phyloP scores from a whole-genome alignment of 805 yeast genomes.

The Ogataea kodamae region DNA sequence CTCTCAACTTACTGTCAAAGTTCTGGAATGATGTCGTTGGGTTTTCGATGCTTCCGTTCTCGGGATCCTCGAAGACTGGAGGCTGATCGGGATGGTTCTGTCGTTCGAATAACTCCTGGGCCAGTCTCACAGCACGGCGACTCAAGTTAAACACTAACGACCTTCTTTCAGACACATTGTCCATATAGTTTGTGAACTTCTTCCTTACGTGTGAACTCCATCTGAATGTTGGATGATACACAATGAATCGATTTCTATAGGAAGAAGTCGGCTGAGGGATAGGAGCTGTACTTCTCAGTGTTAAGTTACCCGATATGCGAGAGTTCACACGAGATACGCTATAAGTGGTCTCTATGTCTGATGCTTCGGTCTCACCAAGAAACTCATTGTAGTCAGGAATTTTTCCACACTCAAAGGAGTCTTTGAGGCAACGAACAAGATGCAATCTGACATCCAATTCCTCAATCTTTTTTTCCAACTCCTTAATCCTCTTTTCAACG shows the following conservation, averaged over 20 bases:
- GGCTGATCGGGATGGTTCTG: conserved; percentile 8
- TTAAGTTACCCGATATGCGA: conserved; percentile 19
- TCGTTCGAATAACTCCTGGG: conserved; percentile 25
- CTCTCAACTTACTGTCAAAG: conserved; percentile 53
- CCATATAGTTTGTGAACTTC: conserved; percentile 54
- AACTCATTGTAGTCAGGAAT: conserved; percentile 28
- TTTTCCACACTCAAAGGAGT: conserved; percentile 25
- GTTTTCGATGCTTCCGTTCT: conserved; percentile 18
- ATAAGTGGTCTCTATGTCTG: conserved; percentile 20
- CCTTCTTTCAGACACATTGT: conserved; percentile 26
- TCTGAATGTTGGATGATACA: conserved; percentile 69
- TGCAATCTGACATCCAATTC: conserved; percentile 32
- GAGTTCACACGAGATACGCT: conserved; percentile 16
- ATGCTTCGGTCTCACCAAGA: conserved; percentile 19
- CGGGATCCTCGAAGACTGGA: conserved; percentile 9
- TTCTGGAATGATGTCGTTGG: conserved; percentile 33
- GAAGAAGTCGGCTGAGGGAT: conserved; percentile 33
- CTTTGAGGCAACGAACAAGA: conserved; percentile 22
- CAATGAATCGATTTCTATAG: conserved; percentile 60
- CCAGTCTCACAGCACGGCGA: conserved; percentile 30
- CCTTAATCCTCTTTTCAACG: conserved; percentile 15
- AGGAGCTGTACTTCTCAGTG: conserved; percentile 12
- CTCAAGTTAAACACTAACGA: conserved; percentile 30
- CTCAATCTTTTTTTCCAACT: conserved; percentile 26
- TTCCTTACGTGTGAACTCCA: conserved; percentile 75